Base-by-base conservation (phyloP, 352 stramenopile genomes). In the Globisporangium yorkense region DNA sequence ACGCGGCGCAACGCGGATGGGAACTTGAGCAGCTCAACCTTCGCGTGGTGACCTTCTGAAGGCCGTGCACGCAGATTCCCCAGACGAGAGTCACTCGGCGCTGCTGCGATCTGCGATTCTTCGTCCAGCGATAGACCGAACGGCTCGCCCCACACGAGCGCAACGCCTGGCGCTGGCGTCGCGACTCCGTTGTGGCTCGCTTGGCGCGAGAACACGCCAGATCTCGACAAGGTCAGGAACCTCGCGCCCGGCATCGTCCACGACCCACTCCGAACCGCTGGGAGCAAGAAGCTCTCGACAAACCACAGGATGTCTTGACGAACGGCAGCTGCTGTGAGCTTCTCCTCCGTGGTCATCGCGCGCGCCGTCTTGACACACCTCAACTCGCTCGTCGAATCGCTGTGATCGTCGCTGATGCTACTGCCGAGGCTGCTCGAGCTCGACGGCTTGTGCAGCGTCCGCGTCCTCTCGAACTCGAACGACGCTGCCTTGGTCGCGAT, bases 51-150 rank as follows among this genome's bases (percentile, higher is more conserved):
- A 13, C 44, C 50, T 41, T n/a, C 16, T 21, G 12, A 20, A 21
- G 59, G 52, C 13, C 43, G 47, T 3, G 37, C 41, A 7, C 27
- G 48, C 9, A 65, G 47, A 9, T 51, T 43, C 18, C 50, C 66
- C 10, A 78, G 54, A 40, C 64, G 70, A 1, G 70, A 65, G 29
- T 68, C 64, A 31, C 37, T 50, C 7, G 37, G 27, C 6, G 56
- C 47, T 24, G 9, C 18, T 31, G 56, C 56, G n/a, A 79, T 63
- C 10, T 67, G 68, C 21, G 71, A 62, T 55, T 85, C 73, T 45
- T 89, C 79, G 29, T 89, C 81, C 12, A 92, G 59, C 0, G 81
- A 87, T n/a, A 92, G 52, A 0, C 81, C 81, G 13, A 71, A 68
- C 0, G 65, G 66, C n/a, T 73, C 77, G 0, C 81, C 81, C 81